Evolutionary conservation across 2,329 filamentous ascomycete species (phyloP), one percentile per base, ranked within the genome.

Genomic region (Helicocarpus griseus): DNA sequence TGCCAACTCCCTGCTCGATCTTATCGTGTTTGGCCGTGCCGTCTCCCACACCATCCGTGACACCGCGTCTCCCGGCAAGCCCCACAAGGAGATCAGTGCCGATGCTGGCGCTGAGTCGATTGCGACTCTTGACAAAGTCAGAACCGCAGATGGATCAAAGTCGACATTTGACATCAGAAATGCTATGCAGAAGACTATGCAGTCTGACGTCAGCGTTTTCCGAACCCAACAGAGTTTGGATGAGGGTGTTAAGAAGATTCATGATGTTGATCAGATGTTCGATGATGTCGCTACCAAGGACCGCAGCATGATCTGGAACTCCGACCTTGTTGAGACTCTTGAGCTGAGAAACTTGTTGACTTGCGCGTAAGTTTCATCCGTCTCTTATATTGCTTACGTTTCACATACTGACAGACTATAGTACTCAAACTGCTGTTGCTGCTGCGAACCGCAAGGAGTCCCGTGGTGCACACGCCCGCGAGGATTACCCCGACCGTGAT

Each of bases 241-340:
- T 61, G 87, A 96, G 73, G 91, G 91, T 81, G 90, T 95, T 56
- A 77, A 78, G 72, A 90, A 84, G 77, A 93, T 97, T 70, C 82
- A 75, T 58, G 83, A 89, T 61, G 88, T 97, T 61, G 91, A 97
- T 69, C 72, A 80, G 62, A 79, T 77, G 64, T 97, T 86, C 75
- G 73, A 78, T 62, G 78, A 96, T 66, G 85, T 97, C 61, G 88
- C 89, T 65, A 96, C 88, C 76, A 95, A 95, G 82, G 91, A 97
- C 73, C 87, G 93, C 72, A 94, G 88, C 80, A 96, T 97, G 91
- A 97, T 97, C 77, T 97, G 91, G 91, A 97, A 97, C 83, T 89
- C 87, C 22, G 91, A 97, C 67, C 82, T 97, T 36, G 89, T 95
- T 56, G 91, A 97, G 80, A 95, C 91, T 6, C 82, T 98, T 52